Percentiles rank a stretch among this genome's conserved stretches.
Evolutionary conservation across 352 stramenopile species (phyloP).

Genomic region (Thraustochytrium sp.): DNA sequence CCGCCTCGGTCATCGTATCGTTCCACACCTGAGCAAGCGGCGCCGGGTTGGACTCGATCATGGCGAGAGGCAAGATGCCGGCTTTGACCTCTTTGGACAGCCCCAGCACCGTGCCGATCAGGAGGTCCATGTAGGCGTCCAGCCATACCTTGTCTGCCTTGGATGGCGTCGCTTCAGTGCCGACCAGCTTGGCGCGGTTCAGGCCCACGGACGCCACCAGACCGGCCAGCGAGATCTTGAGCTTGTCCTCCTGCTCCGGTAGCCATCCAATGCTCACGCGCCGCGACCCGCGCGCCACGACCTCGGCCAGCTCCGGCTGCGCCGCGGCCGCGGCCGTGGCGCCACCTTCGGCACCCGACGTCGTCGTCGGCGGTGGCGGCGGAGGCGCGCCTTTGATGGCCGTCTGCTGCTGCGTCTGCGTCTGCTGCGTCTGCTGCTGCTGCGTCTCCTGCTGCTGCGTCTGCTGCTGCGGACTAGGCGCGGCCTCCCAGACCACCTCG

Average conservation of each 20-base stretch:
- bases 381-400: too few species aligned
- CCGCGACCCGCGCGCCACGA: neutral
- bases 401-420: too few species aligned
- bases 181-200: constrained; percentile 3
- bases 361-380: neutral
- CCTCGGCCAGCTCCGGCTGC: neutral
- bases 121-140: neutral
- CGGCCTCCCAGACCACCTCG: too few species aligned
- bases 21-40: constrained; percentile 21
- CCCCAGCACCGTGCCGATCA: neutral
- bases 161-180: neutral
- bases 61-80: constrained; percentile 10
- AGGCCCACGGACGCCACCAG: neutral
- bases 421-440: too few species aligned
- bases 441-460: too few species aligned
- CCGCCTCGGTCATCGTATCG: neutral
- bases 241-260: neutral
- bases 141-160: constrained; percentile 36
- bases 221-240: constrained; percentile 28
- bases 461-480: too few species aligned
- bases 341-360: neutral
- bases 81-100: neutral
- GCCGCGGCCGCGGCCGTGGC: neutral
- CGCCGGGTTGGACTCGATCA: neutral
- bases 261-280: constrained; percentile 41